Evolutionary conservation across 768 basidiomycete genomes (phyloP).

Genomic region (Calocybe cyanea): DNA sequence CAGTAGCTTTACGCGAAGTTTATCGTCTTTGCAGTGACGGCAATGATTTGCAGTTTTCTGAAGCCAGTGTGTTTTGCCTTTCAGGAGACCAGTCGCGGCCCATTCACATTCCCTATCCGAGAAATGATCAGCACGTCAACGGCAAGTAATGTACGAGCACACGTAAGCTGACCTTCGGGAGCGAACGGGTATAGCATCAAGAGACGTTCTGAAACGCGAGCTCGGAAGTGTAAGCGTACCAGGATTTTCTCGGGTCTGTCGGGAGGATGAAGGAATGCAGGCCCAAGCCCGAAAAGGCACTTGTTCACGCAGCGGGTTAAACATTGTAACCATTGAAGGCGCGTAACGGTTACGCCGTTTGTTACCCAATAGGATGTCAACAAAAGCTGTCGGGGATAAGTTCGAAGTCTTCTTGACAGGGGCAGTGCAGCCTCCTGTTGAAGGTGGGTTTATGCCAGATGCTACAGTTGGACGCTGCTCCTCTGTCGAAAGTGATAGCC

Average conservation of each 20-base stretch:
- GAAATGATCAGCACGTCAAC: not conserved
- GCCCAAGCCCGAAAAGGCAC: slow-evolving; percentile 18
- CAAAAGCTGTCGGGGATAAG: slow-evolving; percentile 3
- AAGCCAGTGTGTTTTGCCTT: slow-evolving; percentile 10
- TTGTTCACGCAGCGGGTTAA: slow-evolving; percentile 20
- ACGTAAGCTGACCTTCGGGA: slow-evolving; percentile 11
- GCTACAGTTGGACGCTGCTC: not conserved
- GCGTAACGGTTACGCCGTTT: slow-evolving; percentile 18
- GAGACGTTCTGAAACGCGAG: slow-evolving; percentile 15
- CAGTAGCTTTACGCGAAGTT: slow-evolving; percentile 14
- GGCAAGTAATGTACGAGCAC: not conserved
- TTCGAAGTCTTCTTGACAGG: not conserved
- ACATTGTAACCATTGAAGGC: slow-evolving; percentile 21
- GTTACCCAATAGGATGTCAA: slow-evolving; percentile 15
- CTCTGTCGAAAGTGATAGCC: not conserved
- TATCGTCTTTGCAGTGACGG: slow-evolving; percentile 12
- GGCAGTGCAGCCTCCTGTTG: slow-evolving; percentile 2
- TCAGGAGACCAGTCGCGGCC: slow-evolving; percentile 1
- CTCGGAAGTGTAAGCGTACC: slow-evolving; percentile 13
- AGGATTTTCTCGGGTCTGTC: not conserved
- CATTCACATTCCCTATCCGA: slow-evolving; percentile 13
- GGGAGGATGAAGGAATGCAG: slow-evolving; percentile 5
- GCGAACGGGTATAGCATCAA: slow-evolving; percentile 4
- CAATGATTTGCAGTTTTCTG: slow-evolving; percentile 12
- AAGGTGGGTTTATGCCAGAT: not conserved